Evolutionary conservation across 148 eudicot species (phyloP).

Genomic region (Tetragonia tetragonoides): DNA sequence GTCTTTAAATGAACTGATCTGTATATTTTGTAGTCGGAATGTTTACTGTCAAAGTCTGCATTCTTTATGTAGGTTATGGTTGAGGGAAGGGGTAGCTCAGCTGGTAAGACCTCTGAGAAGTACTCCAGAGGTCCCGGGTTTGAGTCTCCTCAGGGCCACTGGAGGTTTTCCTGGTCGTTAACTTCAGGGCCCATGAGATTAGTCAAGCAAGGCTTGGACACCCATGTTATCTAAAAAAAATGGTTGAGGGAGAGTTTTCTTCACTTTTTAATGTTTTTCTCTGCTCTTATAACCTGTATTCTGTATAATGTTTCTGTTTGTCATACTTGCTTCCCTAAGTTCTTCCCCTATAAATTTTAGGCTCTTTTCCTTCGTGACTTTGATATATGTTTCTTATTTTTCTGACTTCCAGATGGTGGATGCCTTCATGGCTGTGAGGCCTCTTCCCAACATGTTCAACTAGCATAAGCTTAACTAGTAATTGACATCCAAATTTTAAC

Average conservation of each 20-base stretch:
- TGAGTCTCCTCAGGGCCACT: no score
- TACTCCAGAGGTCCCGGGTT: no score
- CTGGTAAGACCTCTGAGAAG: no score
- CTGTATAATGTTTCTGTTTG: neutral
- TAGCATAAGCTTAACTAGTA: constrained; percentile 15
- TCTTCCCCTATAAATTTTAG: neutral
- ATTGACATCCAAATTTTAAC: neutral
- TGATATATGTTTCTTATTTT: neutral
- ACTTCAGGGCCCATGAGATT: no score
- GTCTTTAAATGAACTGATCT: neutral
- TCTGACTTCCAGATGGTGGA: constrained; percentile 63
- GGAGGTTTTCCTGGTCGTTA: no score
- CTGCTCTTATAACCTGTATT: neutral
- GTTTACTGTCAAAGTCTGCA: no score
- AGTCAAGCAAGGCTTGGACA: no score
- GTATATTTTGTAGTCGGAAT: constrained; percentile 1
- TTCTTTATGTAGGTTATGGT: no score
- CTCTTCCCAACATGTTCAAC: constrained; percentile 78
- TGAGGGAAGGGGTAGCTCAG: no score
- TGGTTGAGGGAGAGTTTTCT: neutral
- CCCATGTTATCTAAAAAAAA: no score
- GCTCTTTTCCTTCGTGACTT: no score
- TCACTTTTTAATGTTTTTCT: neutral
- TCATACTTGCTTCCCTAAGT: neutral
- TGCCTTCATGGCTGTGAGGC: constrained; percentile 92